Evolutionary conservation across 441 rosid species (phyloP), one percentile per base, ranked within the genome.

Genomic region (Gossypium laxum): DNA sequence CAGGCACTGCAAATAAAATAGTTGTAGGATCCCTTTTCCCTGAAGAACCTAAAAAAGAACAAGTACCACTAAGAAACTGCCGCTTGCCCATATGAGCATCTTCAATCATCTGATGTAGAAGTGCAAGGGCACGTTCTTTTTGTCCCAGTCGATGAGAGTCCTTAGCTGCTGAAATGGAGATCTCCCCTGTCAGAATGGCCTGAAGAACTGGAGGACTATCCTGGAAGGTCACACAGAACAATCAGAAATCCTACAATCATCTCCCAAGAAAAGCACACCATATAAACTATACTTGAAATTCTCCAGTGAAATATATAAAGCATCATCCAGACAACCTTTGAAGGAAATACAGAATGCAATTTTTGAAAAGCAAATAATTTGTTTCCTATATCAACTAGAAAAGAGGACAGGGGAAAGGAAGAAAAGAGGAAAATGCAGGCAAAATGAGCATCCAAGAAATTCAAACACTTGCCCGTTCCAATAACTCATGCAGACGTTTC

Each of bases 11-110:
- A 5, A n/a, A 71, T 5, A 69, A 69, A 59, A 69, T 4, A 74
- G 58, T 18, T 12, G 24, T 48, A 30, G 65, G 66, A 45, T 62
- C 62, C 62, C 3, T 59, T 63, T 55, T 59, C 63, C 51, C 75
- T 60, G 71, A 77, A 68, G 21, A 51, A 73, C 69, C 69, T 47
- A 72, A 68, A 70, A 68, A 26, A 59, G 72, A 60, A 73, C 60
- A 76, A 61, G 8, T 92, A 95, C 98, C 98, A 76, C 99, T 95
- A 74, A 95, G 79, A 85, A 95, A 95, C 82, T 95, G 99, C 28
- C 99, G 82, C 86, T 92, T 94, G 84, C 98, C 93, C 90, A 45
- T 87, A 75, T 94, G 96, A 79, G 99, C 99, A 86, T 92, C 99
- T 83, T 92, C 91, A 82, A 94, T 89, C 96, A 95, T 95, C 86